Percentiles rank a stretch among this genome's conserved stretches.
These are phyloP conservation scores for Russula virescens DNA, from an alignment of 768 basidiomycete genomes.

Conservation along the genomic window DNA sequence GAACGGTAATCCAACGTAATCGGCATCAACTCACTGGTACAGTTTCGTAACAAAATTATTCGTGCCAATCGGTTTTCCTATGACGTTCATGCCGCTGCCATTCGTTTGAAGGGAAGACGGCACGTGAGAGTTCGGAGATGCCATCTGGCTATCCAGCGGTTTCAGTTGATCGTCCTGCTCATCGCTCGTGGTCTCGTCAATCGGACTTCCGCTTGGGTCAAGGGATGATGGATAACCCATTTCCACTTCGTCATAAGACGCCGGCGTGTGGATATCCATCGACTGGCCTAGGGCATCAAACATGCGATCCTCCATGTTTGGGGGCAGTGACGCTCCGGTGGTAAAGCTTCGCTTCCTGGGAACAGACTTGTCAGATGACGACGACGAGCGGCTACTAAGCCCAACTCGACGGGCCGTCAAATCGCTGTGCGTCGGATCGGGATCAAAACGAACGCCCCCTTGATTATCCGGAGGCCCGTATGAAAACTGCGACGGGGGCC, in stretches of 20 bases:
- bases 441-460: slow-evolving; percentile 31
- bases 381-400: slow-evolving; percentile 35
- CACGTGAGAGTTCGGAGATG: slow-evolving; percentile 17
- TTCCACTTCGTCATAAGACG: slow-evolving; percentile 56
- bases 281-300: slow-evolving; percentile 32
- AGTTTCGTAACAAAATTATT: slow-evolving; percentile 89
- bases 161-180: slow-evolving; percentile 35
- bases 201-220: slow-evolving; percentile 46
- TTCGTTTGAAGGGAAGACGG: slow-evolving; percentile 20
- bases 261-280: slow-evolving; percentile 31
- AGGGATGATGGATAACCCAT: slow-evolving; percentile 39
- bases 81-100: slow-evolving; percentile 42
- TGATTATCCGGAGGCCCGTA: slow-evolving; percentile 39
- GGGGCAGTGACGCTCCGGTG: slow-evolving; percentile 35
- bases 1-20: not conserved
- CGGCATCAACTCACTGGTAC: slow-evolving; percentile 56
- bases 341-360: slow-evolving; percentile 67
- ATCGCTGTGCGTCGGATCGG: slow-evolving; percentile 28
- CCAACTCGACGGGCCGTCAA: slow-evolving; percentile 35
- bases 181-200: slow-evolving; percentile 34
- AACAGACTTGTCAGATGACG: slow-evolving; percentile 52
- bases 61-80: slow-evolving; percentile 58
- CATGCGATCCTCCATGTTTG: slow-evolving; percentile 32
- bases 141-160: slow-evolving; percentile 28
- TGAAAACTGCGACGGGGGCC: slow-evolving; percentile 37